phyloP scores from a whole-genome alignment of 176 grass and related monocot species.

The Rhynchospora breviuscula region DNA sequence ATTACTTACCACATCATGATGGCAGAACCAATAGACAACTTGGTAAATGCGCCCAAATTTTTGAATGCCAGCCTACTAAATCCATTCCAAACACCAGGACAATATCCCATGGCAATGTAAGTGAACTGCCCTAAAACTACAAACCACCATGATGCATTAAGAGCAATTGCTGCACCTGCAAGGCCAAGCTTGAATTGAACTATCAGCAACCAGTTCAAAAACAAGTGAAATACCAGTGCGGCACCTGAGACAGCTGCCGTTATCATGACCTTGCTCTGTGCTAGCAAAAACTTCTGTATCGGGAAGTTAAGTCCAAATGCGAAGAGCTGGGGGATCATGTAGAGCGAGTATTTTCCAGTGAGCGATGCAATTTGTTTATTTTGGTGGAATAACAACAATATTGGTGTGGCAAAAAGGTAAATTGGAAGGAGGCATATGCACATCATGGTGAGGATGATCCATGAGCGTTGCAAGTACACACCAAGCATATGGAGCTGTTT shows the following conservation, averaged over 20 bases:
- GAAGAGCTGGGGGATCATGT: constrained; percentile 45
- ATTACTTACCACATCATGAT: constrained; percentile 55
- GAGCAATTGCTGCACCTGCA: constrained; percentile 48
- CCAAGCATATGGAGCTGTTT: constrained; percentile 54
- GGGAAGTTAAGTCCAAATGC: constrained; percentile 59
- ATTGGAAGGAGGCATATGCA: constrained; percentile 30
- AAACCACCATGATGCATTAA: constrained; percentile 68
- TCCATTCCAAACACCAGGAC: constrained; percentile 73
- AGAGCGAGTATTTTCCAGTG: constrained; percentile 34
- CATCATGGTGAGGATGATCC: constrained; percentile 48
- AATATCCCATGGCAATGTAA: constrained; percentile 48
- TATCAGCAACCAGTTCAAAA: constrained; percentile 47
- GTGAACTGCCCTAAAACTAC: constrained; percentile 47
- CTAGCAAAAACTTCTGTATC: constrained; percentile 63
- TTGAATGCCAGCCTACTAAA: constrained; percentile 49
- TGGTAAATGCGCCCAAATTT: constrained; percentile 41
- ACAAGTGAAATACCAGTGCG: constrained; percentile 41
- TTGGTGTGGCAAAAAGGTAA: constrained; percentile 38
- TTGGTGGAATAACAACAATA: constrained; percentile 39
- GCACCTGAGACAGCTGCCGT: constrained; percentile 43
- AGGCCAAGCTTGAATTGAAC: constrained; percentile 41
- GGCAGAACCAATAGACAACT: constrained; percentile 69
- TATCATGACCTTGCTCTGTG: constrained; percentile 33
- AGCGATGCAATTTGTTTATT: constrained; percentile 26
- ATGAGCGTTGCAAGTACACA: constrained; percentile 62